Conservation (phyloP, 1,139 yeast species). For the Nematodospora anomalae region DNA sequence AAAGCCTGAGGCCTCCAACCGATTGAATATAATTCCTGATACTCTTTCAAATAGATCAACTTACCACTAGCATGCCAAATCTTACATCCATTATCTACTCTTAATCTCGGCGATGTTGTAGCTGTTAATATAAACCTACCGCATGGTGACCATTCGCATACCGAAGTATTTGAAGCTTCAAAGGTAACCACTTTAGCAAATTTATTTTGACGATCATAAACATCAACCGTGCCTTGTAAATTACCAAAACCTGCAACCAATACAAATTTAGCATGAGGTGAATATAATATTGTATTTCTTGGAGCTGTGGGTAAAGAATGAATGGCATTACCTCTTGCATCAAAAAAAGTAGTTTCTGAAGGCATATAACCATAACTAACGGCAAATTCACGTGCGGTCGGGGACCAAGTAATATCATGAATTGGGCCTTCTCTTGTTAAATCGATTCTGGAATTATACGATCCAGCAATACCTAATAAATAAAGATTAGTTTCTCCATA, state of each 20-base stretch:
- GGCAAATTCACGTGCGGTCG: conserved; percentile 94
- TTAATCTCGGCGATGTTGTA: conserved; percentile 92
- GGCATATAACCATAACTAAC: conserved; percentile 99
- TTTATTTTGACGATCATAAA: conserved; percentile 88
- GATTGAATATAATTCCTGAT: conserved; percentile 74
- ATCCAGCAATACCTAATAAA: conserved; percentile 86
- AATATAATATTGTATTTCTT: conserved; percentile 84
- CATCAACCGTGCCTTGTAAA: conserved; percentile 93
- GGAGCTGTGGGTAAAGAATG: conserved; percentile 85
- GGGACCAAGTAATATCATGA: conserved; percentile 97
- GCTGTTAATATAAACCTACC: conserved; percentile 93
- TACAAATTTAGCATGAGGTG: conserved; percentile 91
- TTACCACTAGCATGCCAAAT: conserved; percentile 92
- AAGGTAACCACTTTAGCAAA: conserved; percentile 77
- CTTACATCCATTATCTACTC: conserved; percentile 94
- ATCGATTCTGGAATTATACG: conserved; percentile 84
- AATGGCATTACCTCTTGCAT: conserved; percentile 86
- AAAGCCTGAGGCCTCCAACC: conserved; percentile 85
- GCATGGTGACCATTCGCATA: conserved; percentile 98
- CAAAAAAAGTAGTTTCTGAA: conserved; percentile 90
- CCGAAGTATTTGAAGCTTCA: conserved; percentile 92
- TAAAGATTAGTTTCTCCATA: conserved; percentile 96
- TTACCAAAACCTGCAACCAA: conserved; percentile 98
- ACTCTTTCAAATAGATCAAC: conserved; percentile 74
- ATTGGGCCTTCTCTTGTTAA: conserved; percentile 94